A percentile compares a stretch with the other conserved stretches of the same genome.
Evolutionary conservation across 2,329 filamentous ascomycete genomes (phyloP).

Genomic region (Plenodomus tracheiphilus): DNA sequence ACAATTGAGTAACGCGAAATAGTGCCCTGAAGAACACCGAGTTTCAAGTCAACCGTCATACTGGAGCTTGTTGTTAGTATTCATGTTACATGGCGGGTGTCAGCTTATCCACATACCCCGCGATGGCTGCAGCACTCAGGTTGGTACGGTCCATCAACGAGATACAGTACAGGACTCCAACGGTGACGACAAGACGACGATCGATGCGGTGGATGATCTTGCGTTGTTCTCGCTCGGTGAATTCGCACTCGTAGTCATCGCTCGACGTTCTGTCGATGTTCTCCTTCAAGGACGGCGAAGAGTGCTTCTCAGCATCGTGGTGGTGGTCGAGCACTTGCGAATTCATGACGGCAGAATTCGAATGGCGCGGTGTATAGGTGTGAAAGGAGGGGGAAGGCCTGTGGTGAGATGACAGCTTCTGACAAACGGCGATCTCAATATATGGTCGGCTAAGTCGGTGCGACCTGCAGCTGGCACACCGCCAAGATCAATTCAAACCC

Average conservation of each 20-base stretch:
- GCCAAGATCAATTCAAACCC: conserved; percentile 12
- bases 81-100: background rate
- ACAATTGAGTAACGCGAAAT: conserved; percentile 58
- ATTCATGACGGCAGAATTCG: conserved; percentile 18
- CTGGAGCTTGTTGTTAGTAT: conserved; percentile 35
- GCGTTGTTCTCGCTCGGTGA: conserved; percentile 65
- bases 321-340: conserved; percentile 32
- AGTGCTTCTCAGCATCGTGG: background rate
- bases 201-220: conserved; percentile 73
- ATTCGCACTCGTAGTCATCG: conserved; percentile 44
- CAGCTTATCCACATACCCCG: conserved; percentile 53
- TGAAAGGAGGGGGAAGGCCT: background rate
- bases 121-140: conserved; percentile 71
- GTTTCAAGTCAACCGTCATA: conserved; percentile 46
- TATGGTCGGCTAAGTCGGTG: conserved; percentile 7
- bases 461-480: conserved; percentile 4
- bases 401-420: background rate
- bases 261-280: conserved; percentile 26
- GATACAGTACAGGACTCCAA: conserved; percentile 69
- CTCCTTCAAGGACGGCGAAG: conserved; percentile 18
- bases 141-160: conserved; percentile 81
- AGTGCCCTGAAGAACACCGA: conserved; percentile 29
- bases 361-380: conserved; percentile 5
- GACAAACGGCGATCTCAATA: conserved; percentile 4
- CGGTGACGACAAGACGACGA: conserved; percentile 52